Evolutionary conservation across 805 yeast genomes (phyloP), one percentile per base, ranked within the genome.

Genomic region (Spathaspora passalidarum): DNA sequence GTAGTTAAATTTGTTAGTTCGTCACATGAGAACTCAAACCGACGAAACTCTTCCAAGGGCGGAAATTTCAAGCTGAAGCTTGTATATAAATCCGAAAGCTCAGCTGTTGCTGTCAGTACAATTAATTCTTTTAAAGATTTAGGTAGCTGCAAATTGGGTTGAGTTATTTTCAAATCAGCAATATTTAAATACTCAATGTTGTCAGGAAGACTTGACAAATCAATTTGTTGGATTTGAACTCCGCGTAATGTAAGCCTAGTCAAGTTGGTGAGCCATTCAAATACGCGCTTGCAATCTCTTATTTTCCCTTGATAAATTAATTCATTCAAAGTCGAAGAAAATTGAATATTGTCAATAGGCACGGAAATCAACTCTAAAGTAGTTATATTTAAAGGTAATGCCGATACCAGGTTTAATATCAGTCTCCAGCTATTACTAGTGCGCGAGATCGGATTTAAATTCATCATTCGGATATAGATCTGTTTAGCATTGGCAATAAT

Each of bases 321-420:
- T 20, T 41, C 39, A 8, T 18, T 5, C 14, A 41, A 18, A 9
- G 1, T 41, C 10, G 42, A 22, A 9, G 44, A 32, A 13, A 41
- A 41, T 18, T 5, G 9, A 32, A 41, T 32, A 20, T 19, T 13
- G 18, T 41, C 44, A 32, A 41, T 18, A 5, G 38, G 38, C 10
- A 42, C 18, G 17, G 42, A 13, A n/a, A 23, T n/a, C 18, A 39
- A 22, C 19, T 39, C 42, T 19, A 39, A 39, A 9, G 13, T 39
- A 9, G 42, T 23, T n/a, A 39, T 39, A 25, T 29, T 39, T 14
- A 3, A 39, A 2, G 42, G 42, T 23, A 39, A 11, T 17, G 29
- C 9, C 11, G 16, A 16, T 4, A 39, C 18, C 34, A 22, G 42
- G 25, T 25, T 14, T 16, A 39, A 8, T n/a, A 39, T 3, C 32